Base-by-base conservation (phyloP, 306 rosid genomes). In the Albizia julibrissin region DNA sequence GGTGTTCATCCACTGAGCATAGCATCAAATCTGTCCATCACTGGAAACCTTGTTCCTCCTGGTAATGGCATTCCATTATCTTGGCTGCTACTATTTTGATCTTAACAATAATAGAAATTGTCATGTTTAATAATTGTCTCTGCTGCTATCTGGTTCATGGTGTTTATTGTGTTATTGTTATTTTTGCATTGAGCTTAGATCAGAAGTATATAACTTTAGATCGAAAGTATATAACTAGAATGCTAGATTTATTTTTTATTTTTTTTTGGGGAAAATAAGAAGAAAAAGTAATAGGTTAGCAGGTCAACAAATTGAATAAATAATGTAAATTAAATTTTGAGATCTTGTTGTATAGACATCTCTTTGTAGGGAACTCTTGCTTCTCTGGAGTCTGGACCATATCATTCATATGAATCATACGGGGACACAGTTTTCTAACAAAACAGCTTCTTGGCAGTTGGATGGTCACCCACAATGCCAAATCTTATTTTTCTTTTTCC, bases 371-470 rank as follows among this genome's bases (percentile, higher is more conserved):
- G 42, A 21, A 72, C 21, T 13, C 50, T 72, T 31, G 58, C 46
- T 72, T 64, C 69, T 44, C 74, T 72, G 66, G 54, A 59, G 1
- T 22, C 79, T 72, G 52, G 40, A 44, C 16, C 79, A 46, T 64
- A 22, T 49, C 52, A 14, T 75, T 69, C 54, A 52, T 14, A 54
- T 49, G 68, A 75, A 33, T 27, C 44, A 67, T 68, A 40, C 62
- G 9, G 69, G 43, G 39, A 37, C 71, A 26, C 68, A 26, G 22
- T 21, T 82, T 54, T 56, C 69, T 14, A 72, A 47, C 18, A 16
- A 42, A 6, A 34, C 62, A 16, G 27, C 43, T 27, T 4, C 62
- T 27, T 29, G 16, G 43, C 64, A 3, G 42, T 47, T 58, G 54
- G 54, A 56, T 40, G 6, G 29, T 56, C 37, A 56, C 59, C 52